Evolutionary conservation across 108 stramenopile genomes (phyloP), one percentile per base, ranked within the genome.

Genomic region (Pseudonitzschia multiseries): DNA sequence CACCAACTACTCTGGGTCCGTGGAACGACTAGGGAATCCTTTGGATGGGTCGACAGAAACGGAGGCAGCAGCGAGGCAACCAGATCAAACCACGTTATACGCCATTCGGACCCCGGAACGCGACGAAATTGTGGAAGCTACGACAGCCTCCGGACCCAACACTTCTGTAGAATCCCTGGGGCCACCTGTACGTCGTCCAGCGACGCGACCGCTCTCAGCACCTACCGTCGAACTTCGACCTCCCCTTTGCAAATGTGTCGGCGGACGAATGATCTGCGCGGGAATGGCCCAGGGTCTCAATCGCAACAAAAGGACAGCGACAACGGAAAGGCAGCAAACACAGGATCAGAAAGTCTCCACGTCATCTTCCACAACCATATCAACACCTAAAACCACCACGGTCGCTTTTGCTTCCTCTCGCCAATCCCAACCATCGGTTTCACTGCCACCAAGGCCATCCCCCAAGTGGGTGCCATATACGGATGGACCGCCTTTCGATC

Each of bases 401-500:
- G 36, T 36, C 6, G 36, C 36, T 36, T 36, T 36, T 36, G 36
- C 36, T 36, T 6, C 36, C 4, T 36, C 36, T 36, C 36, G 36
- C 36, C 2, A 36, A 36, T 14, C 15, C 24, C 53, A 54, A 24
- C 53, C 24, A 10, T 14, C 24, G 15, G 8, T 24, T 15, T 54
- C 53, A 14, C n/a, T 24, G 53, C 53, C 53, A 54, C 53, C 53
- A 24, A 54, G 24, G 24, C 10, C 26, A 27, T 59, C 57, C 5
- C 57, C 57, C 22, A 59, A 59, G 57, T 59, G 57, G 57, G 26
- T 59, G 27, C 57, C 57, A 8, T 51, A 51, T 51, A 31, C 26
- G 15, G 57, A 59, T 27, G 57, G 29, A 17, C 28, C 28, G 15
- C 53, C 53, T 15, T 59, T 59, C 57, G 57, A 59, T 59, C 9